phyloP scores from a whole-genome alignment of 305 asterid genomes.

The Andrographis paniculata region DNA sequence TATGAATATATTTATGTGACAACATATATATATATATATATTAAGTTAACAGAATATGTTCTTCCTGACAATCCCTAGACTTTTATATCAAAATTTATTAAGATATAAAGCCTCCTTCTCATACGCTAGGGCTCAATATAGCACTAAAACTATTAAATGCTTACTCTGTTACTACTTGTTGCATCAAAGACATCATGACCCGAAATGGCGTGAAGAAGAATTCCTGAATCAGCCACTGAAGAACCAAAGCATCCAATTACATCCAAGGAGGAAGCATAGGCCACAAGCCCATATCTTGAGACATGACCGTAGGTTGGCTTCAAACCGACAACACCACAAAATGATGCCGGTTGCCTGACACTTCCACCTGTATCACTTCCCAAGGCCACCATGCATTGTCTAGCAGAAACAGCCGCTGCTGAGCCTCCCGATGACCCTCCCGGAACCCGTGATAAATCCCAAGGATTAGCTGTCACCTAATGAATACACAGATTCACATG shows the following conservation, averaged over 20 bases:
- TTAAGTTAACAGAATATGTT: no score
- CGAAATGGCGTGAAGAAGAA: slow-evolving; percentile 62
- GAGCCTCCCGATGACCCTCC: slow-evolving; percentile 99
- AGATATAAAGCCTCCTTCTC: not conserved
- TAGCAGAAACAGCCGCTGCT: slow-evolving; percentile 94
- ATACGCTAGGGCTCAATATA: no score
- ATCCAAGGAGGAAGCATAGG: slow-evolving; percentile 95
- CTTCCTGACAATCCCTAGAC: no score
- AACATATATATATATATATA: no score
- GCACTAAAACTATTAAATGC: slow-evolving; percentile 11
- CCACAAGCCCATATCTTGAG: slow-evolving; percentile 92
- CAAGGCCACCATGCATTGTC: slow-evolving; percentile 88
- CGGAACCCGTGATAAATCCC: slow-evolving; percentile 96
- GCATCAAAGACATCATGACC: slow-evolving; percentile 91
- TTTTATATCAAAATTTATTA: no score
- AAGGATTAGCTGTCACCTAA: slow-evolving; percentile 97
- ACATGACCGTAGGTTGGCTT: slow-evolving; percentile 98
- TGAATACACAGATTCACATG: slow-evolving; percentile 74
- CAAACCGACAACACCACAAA: slow-evolving; percentile 91
- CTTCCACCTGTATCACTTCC: slow-evolving; percentile 99
- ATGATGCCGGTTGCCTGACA: slow-evolving; percentile 95
- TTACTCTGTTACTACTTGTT: slow-evolving; percentile 69
- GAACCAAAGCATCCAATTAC: slow-evolving; percentile 97
- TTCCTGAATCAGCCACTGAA: slow-evolving; percentile 89
- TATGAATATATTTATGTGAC: no score